Base-by-base conservation (phyloP, 805 yeast species). In the Candida vaughaniae region DNA sequence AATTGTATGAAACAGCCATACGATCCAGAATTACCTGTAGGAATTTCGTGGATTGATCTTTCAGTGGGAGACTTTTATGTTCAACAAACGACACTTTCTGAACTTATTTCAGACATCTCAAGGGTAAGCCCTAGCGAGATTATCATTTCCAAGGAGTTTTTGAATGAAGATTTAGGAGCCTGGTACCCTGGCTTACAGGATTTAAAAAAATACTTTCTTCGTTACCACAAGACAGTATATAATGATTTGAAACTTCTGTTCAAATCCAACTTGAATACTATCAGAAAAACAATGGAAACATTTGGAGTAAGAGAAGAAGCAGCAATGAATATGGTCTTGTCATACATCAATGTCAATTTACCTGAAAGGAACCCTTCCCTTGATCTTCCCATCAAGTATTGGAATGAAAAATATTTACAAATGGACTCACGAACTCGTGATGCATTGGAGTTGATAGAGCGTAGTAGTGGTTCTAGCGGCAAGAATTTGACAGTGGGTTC, bases 31-130 rank as follows among this genome's bases (percentile, higher is more conserved):
- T 42, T 60, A 31, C 65, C 65, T 16, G 69, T 89, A 3, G 96
- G 96, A 0, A 50, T 93, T 1, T 73, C 89, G 19, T 93, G 98
- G 98, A 75, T 83, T 29, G 99, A 93, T 60, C 66, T 91, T 0
- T 83, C 93, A 0, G 78, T 91, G 1, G 97, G 98, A 0, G 80
- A 79, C 16, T 75, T 87, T 30, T 78, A 69, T 49, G 84, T 83
- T 2, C 86, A 87, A 51, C 75, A 77, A 32, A 77, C 86, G 0
- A 69, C 73, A 1, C 52, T 82, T 15, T 73, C 69, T 4, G 82
- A 80, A 17, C 59, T 90, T 3, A 70, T 80, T 33, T 74, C 93
- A 5, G 87, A 87, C 28, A 63, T 93, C 1, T 70, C 91, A 0
- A 71, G 97, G 41, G 79, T 93, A 5, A 72, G 72, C 32, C 98